Base-by-base conservation (phyloP, 257 asterid species). In the Nicotiana tomentosiformis region DNA sequence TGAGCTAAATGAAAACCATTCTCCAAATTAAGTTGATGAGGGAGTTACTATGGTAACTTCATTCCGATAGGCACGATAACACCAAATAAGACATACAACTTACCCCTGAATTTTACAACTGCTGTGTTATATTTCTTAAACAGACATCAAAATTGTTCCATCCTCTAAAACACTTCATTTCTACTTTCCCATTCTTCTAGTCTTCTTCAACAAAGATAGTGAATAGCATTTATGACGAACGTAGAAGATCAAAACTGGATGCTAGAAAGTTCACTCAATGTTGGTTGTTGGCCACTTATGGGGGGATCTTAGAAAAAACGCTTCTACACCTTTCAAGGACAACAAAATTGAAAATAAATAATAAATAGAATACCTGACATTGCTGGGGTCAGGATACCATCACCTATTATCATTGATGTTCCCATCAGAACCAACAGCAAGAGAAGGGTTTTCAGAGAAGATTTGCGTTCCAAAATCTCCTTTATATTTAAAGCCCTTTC, bases 361-460 rank as follows among this genome's bases (percentile, higher is more conserved):
- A 51, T 72, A 60, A 35, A n/a, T 32, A 32, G 57, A 68, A 37
- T 86, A 94, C 99, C 99, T 86, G 99, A 95, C 56, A 95, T 94
- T 64, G 99, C 99, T 30, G 99, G 99, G 69, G 99, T 95, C 80
- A 95, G 86, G 88, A 95, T 94, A 83, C 99, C 99, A 79, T 95
- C 99, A 69, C 98, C 99, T 62, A 95, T 94, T 70, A 95, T 91
- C 98, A 95, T 94, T 77, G 98, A 95, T 12, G 99, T 94, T 81
- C 99, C 99, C 89, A 86, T 89, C 78, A 95, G 97, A 86, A 95
- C 99, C 76, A 95, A 91, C 66, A 95, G 83, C 81, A 95, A 88
- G 77, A 95, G 91, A 83, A 92, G 39, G 43, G 91, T 91, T 84
- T 93, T 92, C 83, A 90, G 66, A 82, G 79, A 72, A 56, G 91